phyloP scores from a whole-genome alignment of 306 rosid genomes.

The Quercus rubra region DNA sequence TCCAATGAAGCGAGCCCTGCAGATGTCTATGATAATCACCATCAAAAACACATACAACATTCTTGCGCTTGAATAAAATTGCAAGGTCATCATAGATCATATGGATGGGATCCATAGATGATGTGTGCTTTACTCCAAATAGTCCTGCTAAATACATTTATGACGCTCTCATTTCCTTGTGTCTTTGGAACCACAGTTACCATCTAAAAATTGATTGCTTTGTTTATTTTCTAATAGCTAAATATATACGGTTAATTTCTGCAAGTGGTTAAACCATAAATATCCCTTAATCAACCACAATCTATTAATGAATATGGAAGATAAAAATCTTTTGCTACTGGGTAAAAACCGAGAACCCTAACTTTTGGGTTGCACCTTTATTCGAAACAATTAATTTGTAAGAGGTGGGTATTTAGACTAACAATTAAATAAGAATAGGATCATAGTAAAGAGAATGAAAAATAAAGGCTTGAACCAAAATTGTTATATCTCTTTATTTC shows the following conservation, averaged over 20 bases:
- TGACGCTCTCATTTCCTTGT: conserved; percentile 21
- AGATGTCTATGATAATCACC: conserved; percentile 61
- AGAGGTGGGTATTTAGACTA: too few species aligned
- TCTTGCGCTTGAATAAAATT: conserved; percentile 58
- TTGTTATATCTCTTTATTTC: too few species aligned
- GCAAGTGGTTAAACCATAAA: conserved; percentile 90
- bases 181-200: conserved; percentile 5
- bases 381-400: too few species aligned
- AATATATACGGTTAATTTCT: conserved; percentile 18
- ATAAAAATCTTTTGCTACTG: conserved; percentile 54
- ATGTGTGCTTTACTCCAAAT: conserved; percentile 34
- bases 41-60: conserved; percentile 53
- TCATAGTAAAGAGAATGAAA: too few species aligned
- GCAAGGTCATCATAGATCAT: conserved; percentile 47
- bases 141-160: conserved; percentile 53
- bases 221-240: conserved; percentile 10
- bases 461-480: too few species aligned
- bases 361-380: too few species aligned
- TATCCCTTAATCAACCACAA: conserved; percentile 76
- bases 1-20: conserved; percentile 44
- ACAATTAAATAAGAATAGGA: too few species aligned
- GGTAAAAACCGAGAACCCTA: too few species aligned
- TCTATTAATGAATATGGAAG: conserved; percentile 66
- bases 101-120: conserved; percentile 65
- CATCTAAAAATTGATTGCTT: conserved; percentile 6